Conservation (phyloP, 805 yeast species). For the Dipodascus geniculatus region DNA sequence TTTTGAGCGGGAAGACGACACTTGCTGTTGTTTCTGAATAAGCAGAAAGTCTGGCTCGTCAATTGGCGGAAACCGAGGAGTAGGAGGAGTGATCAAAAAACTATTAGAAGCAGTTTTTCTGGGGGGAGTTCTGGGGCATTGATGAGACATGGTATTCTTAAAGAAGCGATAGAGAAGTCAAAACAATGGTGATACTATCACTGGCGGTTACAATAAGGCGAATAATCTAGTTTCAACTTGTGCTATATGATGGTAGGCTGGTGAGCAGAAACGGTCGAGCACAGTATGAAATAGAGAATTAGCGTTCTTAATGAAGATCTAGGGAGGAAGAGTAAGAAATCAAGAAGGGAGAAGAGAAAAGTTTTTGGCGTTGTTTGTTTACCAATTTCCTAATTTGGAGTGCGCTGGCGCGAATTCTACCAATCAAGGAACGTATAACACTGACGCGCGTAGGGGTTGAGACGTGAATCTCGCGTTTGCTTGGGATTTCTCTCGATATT, state of each 20-base stretch:
- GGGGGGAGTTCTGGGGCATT: neutral
- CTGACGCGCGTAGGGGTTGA: too few relatives aligned
- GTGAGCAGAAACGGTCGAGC: too few relatives aligned
- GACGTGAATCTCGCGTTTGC: too few relatives aligned
- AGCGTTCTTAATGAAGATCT: neutral
- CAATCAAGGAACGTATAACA: neutral
- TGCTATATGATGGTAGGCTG: too few relatives aligned
- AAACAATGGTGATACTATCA: too few relatives aligned
- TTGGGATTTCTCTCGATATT: too few relatives aligned
- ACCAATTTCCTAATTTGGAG: neutral
- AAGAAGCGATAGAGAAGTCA: too few relatives aligned
- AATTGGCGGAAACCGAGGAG: slow-evolving; percentile 10
- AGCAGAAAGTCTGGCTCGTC: slow-evolving; percentile 14
- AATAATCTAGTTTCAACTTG: too few relatives aligned
- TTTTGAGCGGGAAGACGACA: neutral
- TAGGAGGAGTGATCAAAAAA: slow-evolving; percentile 1
- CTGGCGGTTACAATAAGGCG: too few relatives aligned
- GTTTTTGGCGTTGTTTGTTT: neutral
- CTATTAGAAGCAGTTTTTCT: neutral
- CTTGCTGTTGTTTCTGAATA: slow-evolving; percentile 4
- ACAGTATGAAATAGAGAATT: neutral
- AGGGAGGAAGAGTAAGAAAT: neutral
- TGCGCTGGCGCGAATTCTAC: neutral
- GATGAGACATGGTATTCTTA: neutral
- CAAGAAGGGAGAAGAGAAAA: neutral